These are phyloP conservation scores for Selaginella tamariscina DNA, from an alignment of 75 land plant genomes.

Conservation along the genomic window DNA sequence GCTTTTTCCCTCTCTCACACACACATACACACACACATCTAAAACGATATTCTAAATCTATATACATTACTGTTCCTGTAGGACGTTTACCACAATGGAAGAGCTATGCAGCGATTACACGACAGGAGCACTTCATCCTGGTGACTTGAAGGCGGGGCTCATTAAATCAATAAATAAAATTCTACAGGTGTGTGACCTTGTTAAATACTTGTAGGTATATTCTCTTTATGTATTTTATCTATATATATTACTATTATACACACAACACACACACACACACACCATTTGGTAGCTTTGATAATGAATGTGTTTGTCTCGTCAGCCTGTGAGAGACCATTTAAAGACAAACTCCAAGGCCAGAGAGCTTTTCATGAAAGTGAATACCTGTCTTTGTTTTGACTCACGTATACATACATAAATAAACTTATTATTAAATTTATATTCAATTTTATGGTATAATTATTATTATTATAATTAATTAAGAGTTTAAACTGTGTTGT, in stretches of 20 bases:
- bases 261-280: no score
- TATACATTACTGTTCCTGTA: conserved; percentile 14
- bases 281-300: neutral
- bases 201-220: neutral
- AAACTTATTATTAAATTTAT: no score
- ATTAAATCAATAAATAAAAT: conserved; percentile 55
- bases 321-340: conserved; percentile 67
- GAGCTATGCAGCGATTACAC: conserved; percentile 53
- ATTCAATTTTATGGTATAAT: no score
- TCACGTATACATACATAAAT: no score
- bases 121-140: conserved; percentile 55
- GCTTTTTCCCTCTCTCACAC: neutral
- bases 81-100: conserved; percentile 43
- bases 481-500: neutral
- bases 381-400: conserved; percentile 5
- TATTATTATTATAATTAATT: no score
- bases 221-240: no score
- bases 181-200: conserved; percentile 42
- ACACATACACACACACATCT: no score
- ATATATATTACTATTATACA: no score
- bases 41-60: no score
- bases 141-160: conserved; percentile 63
- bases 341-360: conserved; percentile 37
- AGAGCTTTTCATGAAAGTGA: conserved; percentile 38
- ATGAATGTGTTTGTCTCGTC: conserved; percentile 11